These are phyloP conservation scores for Sordariomycetes sp. DNA, from an alignment of 2,329 filamentous ascomycete species.

Conservation along the genomic window DNA sequence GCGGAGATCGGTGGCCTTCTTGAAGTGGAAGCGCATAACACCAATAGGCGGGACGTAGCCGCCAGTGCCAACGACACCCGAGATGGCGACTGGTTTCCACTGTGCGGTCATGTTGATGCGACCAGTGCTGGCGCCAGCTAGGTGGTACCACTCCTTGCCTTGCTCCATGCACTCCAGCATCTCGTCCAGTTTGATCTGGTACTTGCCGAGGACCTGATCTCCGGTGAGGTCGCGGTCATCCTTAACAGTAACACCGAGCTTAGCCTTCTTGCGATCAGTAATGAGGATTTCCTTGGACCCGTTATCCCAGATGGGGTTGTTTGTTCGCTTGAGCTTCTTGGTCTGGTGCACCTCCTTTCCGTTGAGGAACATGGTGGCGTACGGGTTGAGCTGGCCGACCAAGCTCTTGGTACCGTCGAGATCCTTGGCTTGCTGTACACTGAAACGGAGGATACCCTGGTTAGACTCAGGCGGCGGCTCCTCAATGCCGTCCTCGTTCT, in stretches of 20 bases:
- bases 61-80: constrained; percentile 69
- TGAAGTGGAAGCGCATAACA: constrained; percentile 90
- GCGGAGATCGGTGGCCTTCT: constrained; percentile 70
- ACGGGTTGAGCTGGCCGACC: constrained; percentile 84
- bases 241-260: constrained; percentile 86
- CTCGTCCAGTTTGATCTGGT: constrained; percentile 92
- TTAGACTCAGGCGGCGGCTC: constrained; percentile 81
- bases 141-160: constrained; percentile 93
- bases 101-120: constrained; percentile 84
- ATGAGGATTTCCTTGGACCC: constrained; percentile 90
- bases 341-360: constrained; percentile 84
- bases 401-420: constrained; percentile 87
- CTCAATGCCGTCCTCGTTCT: constrained; percentile 64
- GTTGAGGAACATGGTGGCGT: constrained; percentile 80
- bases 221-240: constrained; percentile 80
- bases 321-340: constrained; percentile 90
- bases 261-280: constrained; percentile 84
- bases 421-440: constrained; percentile 92
- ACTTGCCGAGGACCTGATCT: constrained; percentile 81
- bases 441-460: constrained; percentile 89
- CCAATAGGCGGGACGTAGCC: constrained; percentile 92
- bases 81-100: constrained; percentile 90
- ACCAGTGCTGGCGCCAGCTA: constrained; percentile 71
- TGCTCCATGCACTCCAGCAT: constrained; percentile 85
- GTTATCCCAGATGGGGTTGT: constrained; percentile 94